Evolutionary conservation across 225 moss, liverwort and hornwort genomes (phyloP), one percentile per base, ranked within the genome.

Genomic region (Marchantia polymorpha): DNA sequence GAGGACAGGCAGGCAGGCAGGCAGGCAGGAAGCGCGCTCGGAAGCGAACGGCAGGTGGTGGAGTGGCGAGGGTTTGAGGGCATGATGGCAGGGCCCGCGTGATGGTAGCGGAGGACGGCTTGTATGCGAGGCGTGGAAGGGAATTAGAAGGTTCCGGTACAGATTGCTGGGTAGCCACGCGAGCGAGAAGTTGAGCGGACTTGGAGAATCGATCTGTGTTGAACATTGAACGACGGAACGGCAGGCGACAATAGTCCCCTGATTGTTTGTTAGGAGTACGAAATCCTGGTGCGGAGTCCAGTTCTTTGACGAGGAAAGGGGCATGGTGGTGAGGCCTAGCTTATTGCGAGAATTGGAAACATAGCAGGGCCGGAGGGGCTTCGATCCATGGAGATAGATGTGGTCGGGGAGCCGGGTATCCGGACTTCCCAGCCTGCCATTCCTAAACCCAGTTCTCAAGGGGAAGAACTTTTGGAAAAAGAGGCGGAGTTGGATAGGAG

Each of bases 381-480:
- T 73, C 77, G 70, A 74, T 26, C 77, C 55, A 84, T 88, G 87
- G 87, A 88, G 85, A 81, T 85, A 82, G 85, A 85, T 72, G 85
- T 85, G 64, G 83, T 88, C 16, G 87, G 87, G 81, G 78, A 56
- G 47, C 66, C 80, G 64, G 83, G 81, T 30, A 79, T 60, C 76
- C 78, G 68, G 9, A 74, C 68, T 64, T 73, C 83, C 48, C 61
- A 77, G 64, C 39, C 82, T 48, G 15, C 64, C 20, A 54, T 55
- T 61, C 49, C 83, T 78, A 72, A 87, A 26, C 75, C 79, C 50
- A 48, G 54, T 82, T 12, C 74, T 54, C 68, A 69, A 56, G 77
- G 77, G 14, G 79, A 78, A 68, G 84, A 73, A 72, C 39, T 49
- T 51, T 50, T 50, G 7, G 69, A 30, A 39, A 39, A 39, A 27